Conservation (phyloP, 116 monocot species). For the Thalassia testudinum region DNA sequence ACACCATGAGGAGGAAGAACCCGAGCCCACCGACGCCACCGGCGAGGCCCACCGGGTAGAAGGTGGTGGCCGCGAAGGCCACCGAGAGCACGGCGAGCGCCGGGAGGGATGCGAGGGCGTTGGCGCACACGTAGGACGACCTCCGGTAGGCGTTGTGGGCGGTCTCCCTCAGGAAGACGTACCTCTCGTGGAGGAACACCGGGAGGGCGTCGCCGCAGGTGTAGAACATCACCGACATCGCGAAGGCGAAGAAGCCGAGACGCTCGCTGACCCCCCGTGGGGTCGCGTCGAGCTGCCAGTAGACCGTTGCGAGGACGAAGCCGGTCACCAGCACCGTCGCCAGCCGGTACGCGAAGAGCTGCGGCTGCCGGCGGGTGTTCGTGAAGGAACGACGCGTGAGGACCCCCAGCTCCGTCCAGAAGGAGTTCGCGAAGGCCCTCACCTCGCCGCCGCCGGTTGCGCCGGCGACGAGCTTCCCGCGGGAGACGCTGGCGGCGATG, state of each 20-base stretch:
- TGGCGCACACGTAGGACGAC: conserved; percentile 57
- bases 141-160: conserved; percentile 77
- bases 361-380: conserved; percentile 48
- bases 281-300: conserved; percentile 58
- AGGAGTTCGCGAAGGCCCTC: conserved; percentile 53
- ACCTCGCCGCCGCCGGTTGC: conserved; percentile 24
- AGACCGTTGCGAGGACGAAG: conserved; percentile 68
- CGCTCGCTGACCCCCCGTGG: conserved; percentile 59
- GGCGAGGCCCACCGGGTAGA: conserved; percentile 60
- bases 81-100: conserved; percentile 33
- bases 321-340: conserved; percentile 52
- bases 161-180: conserved; percentile 73
- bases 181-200: conserved; percentile 68
- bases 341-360: conserved; percentile 50
- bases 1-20: conserved; percentile 36
- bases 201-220: conserved; percentile 84
- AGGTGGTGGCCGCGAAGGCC: conserved; percentile 46
- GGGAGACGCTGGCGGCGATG: conserved; percentile 47
- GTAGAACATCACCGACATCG: conserved; percentile 88
- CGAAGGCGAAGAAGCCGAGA: conserved; percentile 79
- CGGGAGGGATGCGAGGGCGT: conserved; percentile 42
- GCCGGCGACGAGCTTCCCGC: conserved; percentile 63
- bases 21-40: conserved; percentile 36
- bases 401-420: conserved; percentile 46
- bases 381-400: conserved; percentile 36